Evolutionary conservation across 106 monocot genomes (phyloP).

Genomic region (Dactylorhiza incarnata): DNA sequence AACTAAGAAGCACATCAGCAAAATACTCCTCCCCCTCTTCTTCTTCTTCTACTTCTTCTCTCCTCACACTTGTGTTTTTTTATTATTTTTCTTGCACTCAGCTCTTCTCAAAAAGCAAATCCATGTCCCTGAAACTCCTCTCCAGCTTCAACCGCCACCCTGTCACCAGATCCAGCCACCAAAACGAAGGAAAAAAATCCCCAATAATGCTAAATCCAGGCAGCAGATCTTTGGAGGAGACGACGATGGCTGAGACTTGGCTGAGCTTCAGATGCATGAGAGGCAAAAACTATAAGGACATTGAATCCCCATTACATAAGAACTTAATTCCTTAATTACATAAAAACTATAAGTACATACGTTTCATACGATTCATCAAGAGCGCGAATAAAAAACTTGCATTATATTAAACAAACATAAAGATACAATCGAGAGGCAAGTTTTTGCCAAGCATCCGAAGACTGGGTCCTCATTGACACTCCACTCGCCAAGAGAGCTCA

Average conservation of each 20-base stretch:
- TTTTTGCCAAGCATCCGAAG: too few species aligned
- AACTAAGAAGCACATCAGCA: not conserved
- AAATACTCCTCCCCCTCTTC: not conserved
- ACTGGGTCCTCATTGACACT: too few species aligned
- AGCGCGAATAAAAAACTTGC: too few species aligned
- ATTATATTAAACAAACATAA: too few species aligned
- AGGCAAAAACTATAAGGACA: too few species aligned
- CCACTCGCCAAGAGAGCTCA: too few species aligned
- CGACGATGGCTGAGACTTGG: constrained; percentile 5
- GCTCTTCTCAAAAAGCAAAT: not conserved
- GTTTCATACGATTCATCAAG: too few species aligned
- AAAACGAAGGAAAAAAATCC: constrained; percentile 3
- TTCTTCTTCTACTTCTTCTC: too few species aligned
- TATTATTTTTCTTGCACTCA: not conserved
- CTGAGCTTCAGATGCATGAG: constrained; percentile 23
- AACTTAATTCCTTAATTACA: not conserved
- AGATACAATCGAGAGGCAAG: too few species aligned
- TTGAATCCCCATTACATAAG: not conserved
- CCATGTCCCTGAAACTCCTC: not conserved
- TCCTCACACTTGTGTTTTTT: too few species aligned
- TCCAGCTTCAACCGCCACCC: constrained; percentile 3
- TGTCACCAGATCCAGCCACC: constrained; percentile 1
- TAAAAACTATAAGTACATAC: not conserved
- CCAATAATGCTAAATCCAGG: not conserved
- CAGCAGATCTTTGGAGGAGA: constrained; percentile 10